Percentiles rank a stretch among this genome's conserved stretches.
Evolutionary conservation across 345 rosid species (phyloP).

Genomic region (Melaleuca quinquenervia): DNA sequence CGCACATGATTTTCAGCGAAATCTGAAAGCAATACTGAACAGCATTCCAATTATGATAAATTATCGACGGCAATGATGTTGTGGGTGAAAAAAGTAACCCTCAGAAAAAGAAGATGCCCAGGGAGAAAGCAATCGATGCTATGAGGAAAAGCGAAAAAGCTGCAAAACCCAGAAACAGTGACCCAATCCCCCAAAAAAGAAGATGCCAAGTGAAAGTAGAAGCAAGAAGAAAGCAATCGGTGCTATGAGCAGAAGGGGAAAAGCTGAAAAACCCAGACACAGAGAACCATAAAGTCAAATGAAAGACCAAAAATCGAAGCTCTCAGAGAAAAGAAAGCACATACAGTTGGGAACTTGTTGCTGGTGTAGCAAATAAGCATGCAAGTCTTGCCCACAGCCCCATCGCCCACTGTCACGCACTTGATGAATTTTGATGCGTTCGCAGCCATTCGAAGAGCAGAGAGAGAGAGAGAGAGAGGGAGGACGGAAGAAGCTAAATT

Average conservation of each 20-base stretch:
- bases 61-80: not conserved
- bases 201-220: not conserved
- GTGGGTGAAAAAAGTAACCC: not conserved
- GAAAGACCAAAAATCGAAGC: not conserved
- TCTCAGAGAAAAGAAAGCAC: conserved; percentile 9
- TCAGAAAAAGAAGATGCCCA: not conserved
- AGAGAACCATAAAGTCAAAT: conserved; percentile 7
- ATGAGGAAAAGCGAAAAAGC: conserved; percentile 9
- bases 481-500: not conserved
- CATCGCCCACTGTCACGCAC: conserved; percentile 84
- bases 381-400: conserved; percentile 85
- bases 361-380: conserved; percentile 83
- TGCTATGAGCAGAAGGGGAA: conserved; percentile 1
- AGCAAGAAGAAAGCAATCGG: not conserved
- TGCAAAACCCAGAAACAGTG: conserved; percentile 36
- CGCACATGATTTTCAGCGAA: not conserved
- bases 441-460: conserved; percentile 1
- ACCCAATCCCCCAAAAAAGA: not conserved
- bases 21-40: not conserved
- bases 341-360: conserved; percentile 80
- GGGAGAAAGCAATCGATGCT: not conserved
- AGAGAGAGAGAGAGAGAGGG: not conserved
- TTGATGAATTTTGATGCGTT: conserved; percentile 69
- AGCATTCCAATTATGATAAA: not conserved
- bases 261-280: conserved; percentile 38